These are phyloP conservation scores for Hypoxylon sp. DNA, from an alignment of 2,329 filamentous ascomycete species.

Conservation along the genomic window DNA sequence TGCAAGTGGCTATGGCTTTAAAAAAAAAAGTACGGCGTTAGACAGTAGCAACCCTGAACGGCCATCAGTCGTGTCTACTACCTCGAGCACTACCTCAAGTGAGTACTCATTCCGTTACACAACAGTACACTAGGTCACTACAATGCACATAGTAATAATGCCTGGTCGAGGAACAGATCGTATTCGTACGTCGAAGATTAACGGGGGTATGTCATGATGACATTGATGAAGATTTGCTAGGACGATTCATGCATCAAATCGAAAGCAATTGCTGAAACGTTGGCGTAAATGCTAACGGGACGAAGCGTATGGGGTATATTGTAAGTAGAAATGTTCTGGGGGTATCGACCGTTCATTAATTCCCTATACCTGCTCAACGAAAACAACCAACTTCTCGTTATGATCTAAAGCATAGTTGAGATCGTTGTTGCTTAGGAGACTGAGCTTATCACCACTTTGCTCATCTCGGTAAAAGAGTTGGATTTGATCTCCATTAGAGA, in stretches of 20 bases:
- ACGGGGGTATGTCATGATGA: constrained; percentile 9
- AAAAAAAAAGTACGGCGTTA: constrained; percentile 28
- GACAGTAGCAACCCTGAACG: constrained; percentile 17
- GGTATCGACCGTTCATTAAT: constrained; percentile 34
- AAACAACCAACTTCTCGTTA: constrained; percentile 89
- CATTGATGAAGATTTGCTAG: constrained; percentile 14
- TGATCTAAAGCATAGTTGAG: constrained; percentile 83
- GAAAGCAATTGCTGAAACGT: constrained; percentile 32
- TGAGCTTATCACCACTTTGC: constrained; percentile 79
- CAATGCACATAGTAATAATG: constrained; percentile 25
- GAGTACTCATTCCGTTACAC: constrained; percentile 29
- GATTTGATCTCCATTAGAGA: constrained; percentile 77
- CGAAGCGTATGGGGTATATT: constrained; percentile 50
- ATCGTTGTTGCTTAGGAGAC: constrained; percentile 84
- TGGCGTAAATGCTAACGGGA: constrained; percentile 49
- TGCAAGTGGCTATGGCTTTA: constrained; percentile 22
- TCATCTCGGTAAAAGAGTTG: constrained; percentile 91
- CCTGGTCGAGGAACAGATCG: constrained; percentile 26
- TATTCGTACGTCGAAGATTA: constrained; percentile 22
- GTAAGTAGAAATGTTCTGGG: constrained; percentile 44
- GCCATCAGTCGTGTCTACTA: constrained; percentile 27
- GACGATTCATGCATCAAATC: constrained; percentile 20
- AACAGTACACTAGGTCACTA: constrained; percentile 26
- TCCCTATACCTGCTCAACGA: constrained; percentile 70
- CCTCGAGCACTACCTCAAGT: constrained; percentile 20